These are phyloP conservation scores for Acanthamoeba culbertsoni DNA, from an alignment of 208 protist species.

Conservation along the genomic window DNA sequence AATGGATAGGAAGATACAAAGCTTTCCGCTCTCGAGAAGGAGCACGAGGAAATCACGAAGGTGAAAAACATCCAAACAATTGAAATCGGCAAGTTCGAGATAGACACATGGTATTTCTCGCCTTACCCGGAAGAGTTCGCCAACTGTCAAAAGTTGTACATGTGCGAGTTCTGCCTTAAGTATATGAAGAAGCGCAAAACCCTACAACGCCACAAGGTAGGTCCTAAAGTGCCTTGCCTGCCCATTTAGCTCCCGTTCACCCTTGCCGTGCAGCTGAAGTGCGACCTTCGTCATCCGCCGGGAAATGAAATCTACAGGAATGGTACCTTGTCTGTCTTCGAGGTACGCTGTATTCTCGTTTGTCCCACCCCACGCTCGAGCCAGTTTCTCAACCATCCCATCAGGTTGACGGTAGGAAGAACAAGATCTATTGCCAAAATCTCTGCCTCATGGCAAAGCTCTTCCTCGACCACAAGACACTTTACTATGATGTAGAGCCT, in stretches of 20 bases:
- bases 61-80: slow-evolving; percentile 96
- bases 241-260: background rate
- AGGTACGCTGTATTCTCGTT: slow-evolving; percentile 79
- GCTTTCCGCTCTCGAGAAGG: slow-evolving; percentile 88
- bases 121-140: slow-evolving; percentile 92
- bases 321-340: slow-evolving; percentile 91
- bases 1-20: slow-evolving; percentile 85
- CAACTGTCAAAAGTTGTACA: slow-evolving; percentile 85
- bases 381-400: background rate
- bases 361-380: background rate
- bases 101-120: slow-evolving; percentile 98
- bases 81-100: slow-evolving; percentile 93
- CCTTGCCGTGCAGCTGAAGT: slow-evolving; percentile 70
- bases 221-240: background rate
- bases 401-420: slow-evolving; percentile 91
- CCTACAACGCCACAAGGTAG: slow-evolving; percentile 86
- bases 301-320: slow-evolving; percentile 90
- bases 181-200: slow-evolving; percentile 90
- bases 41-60: slow-evolving; percentile 90
- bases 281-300: slow-evolving; percentile 89
- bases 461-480: slow-evolving; percentile 99
- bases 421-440: slow-evolving; percentile 97
- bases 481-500: slow-evolving; percentile 99
- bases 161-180: slow-evolving; percentile 98
- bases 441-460: slow-evolving; percentile 98